phyloP scores from a whole-genome alignment of 179 eudicot species.

The Heliamphora pulchella region DNA sequence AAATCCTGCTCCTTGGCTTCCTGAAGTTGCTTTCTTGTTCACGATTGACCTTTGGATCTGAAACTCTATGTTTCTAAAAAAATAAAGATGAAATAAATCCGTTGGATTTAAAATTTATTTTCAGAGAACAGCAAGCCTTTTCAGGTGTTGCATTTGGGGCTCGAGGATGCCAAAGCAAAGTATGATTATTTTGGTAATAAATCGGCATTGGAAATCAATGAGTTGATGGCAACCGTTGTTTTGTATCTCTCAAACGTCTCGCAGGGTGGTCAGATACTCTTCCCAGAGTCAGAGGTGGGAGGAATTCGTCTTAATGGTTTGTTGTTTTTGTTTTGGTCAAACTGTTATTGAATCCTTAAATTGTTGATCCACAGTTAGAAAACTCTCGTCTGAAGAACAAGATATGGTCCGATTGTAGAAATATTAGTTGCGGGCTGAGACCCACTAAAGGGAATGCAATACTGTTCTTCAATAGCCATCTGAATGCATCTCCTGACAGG shows the following conservation, averaged over 20 bases:
- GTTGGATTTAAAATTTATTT: not conserved
- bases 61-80: not conserved
- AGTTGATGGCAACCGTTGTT: slow-evolving; percentile 70
- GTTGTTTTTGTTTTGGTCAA: not conserved
- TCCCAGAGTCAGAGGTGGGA: slow-evolving; percentile 70
- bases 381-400: slow-evolving; percentile 28
- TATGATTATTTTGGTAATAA: slow-evolving; percentile 48
- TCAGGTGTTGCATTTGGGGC: slow-evolving; percentile 40
- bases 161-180: slow-evolving; percentile 41
- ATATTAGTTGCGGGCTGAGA: slow-evolving; percentile 30
- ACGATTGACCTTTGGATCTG: slow-evolving; percentile 3
- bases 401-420: slow-evolving; percentile 42
- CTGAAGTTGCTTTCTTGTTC: not conserved
- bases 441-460: slow-evolving; percentile 82
- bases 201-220: slow-evolving; percentile 29
- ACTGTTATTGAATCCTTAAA: slow-evolving; percentile 12
- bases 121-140: slow-evolving; percentile 59
- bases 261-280: slow-evolving; percentile 75
- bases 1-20: slow-evolving; percentile 2
- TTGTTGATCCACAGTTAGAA: slow-evolving; percentile 31
- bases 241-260: slow-evolving; percentile 66
- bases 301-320: not conserved
- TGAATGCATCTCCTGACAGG: slow-evolving; percentile 61
- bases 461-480: slow-evolving; percentile 67
- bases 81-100: no score